phyloP scores from a whole-genome alignment of 2,329 filamentous ascomycete genomes.

The Xylariaceae sp. region DNA sequence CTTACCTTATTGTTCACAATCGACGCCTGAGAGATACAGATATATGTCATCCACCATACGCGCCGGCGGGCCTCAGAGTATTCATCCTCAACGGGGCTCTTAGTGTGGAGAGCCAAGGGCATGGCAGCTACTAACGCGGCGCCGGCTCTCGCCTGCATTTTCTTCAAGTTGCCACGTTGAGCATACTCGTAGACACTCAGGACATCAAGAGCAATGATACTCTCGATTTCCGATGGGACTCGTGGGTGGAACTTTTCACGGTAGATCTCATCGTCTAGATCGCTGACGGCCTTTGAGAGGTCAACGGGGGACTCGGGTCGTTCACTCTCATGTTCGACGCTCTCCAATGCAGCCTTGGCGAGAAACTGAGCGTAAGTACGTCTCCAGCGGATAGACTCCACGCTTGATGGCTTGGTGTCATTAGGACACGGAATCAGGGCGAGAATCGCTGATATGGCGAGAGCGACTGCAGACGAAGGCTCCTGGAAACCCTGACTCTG shows the following conservation, averaged over 20 bases:
- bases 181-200: conserved; percentile 50
- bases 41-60: conserved; percentile 52
- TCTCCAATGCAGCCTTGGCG: conserved; percentile 43
- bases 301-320: conserved; percentile 41
- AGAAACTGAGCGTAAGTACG: conserved; percentile 45
- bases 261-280: conserved; percentile 30
- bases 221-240: conserved; percentile 43
- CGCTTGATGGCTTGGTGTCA: conserved; percentile 33
- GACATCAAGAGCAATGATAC: conserved; percentile 43
- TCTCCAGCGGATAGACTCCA: conserved; percentile 40
- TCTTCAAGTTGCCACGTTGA: conserved; percentile 48
- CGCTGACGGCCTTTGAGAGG: conserved; percentile 41
- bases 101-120: conserved; percentile 40
- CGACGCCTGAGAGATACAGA: conserved; percentile 45
- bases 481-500: conserved; percentile 35
- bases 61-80: conserved; percentile 43
- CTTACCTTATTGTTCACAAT: conserved; percentile 47
- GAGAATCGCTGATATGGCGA: conserved; percentile 45
- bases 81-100: conserved; percentile 34
- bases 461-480: conserved; percentile 39
- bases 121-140: conserved; percentile 45
- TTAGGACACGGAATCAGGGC: conserved; percentile 43
- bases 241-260: conserved; percentile 41
- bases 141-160: conserved; percentile 45
- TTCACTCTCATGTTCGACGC: conserved; percentile 45